These are phyloP conservation scores for Kandelia obovata DNA, from an alignment of 345 rosid genomes.

Conservation along the genomic window DNA sequence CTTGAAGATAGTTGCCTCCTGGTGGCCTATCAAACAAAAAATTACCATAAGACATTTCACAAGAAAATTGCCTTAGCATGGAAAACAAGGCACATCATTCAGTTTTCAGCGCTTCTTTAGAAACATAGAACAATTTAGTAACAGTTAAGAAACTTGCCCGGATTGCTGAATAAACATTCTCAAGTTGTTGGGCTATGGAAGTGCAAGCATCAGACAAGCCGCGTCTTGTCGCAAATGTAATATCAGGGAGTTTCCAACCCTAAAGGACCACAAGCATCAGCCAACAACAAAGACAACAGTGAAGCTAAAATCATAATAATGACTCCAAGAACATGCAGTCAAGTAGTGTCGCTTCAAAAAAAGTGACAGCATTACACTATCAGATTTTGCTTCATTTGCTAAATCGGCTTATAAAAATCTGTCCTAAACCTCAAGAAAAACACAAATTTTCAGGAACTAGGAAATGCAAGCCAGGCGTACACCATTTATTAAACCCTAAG, in stretches of 20 bases:
- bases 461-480: no score
- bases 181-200: conserved; percentile 68
- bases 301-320: conserved; percentile 8
- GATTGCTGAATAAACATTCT: conserved; percentile 63
- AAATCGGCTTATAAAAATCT: no score
- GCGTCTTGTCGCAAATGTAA: conserved; percentile 92
- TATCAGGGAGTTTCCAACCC: conserved; percentile 94
- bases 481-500: no score
- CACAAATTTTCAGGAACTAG: no score
- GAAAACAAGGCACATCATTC: neutral
- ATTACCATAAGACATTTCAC: neutral
- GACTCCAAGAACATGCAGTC: neutral
- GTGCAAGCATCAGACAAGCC: conserved; percentile 80
- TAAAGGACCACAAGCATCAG: conserved; percentile 25
- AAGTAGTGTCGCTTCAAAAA: no score
- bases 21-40: conserved; percentile 43
- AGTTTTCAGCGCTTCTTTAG: no score
- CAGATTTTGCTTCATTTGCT: no score
- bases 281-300: neutral
- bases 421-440: no score
- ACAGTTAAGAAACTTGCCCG: conserved; percentile 40
- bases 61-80: neutral
- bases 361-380: no score
- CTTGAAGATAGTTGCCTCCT: conserved; percentile 55
- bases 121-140: neutral